Evolutionary conservation across 495 filamentous ascomycete species (phyloP), one percentile per base, ranked within the genome.

Genomic region (Echria macrotheca): DNA sequence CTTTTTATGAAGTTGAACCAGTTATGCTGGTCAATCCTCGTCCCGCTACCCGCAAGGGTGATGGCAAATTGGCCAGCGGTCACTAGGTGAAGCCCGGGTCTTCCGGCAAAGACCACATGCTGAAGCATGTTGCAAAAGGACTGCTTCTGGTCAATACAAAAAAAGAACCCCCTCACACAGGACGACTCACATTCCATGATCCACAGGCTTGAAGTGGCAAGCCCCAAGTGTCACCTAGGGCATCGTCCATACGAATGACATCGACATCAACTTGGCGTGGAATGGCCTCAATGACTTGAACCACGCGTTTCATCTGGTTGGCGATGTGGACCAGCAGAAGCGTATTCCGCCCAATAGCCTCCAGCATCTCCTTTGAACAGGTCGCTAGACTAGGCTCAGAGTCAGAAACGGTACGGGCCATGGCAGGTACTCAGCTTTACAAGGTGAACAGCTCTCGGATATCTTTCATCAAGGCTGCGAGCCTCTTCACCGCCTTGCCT

Each of bases 291-390:
- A 52, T 37, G 19, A 7, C 29, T 45, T 28, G 49, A 22, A 37
- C 18, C 10, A 52, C 24, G 14, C 19, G 32, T 23, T 52, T 52
- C 49, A 52, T 52, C n/a, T 45, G 39, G 28, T 45, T 52, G 32
- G 40, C 28, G 17, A 52, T 21, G 29, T 52, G 29, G 15, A 52
- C 28, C 19, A 52, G 35, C 12, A 52, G 8, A 4, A 29, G 11
- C 15, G 24, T 44, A 17, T 44, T 29, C 15, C 24, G 15, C 26
- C 24, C 24, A 31, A 44, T 29, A n/a, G 42, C 24, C 24, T 44
- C 42, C 12, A 44, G 48, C 22, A 44, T 26, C 24, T 50, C 38
- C 37, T 43, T 50, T 8, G 48, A 33, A 18, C 36, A 43, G 7
- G 37, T 40, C 29, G 38, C 26, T 9, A 50, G 37, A 31, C 48